phyloP scores from a whole-genome alignment of 1,139 yeast species.

The Groenewaldozyma auringiensis region DNA sequence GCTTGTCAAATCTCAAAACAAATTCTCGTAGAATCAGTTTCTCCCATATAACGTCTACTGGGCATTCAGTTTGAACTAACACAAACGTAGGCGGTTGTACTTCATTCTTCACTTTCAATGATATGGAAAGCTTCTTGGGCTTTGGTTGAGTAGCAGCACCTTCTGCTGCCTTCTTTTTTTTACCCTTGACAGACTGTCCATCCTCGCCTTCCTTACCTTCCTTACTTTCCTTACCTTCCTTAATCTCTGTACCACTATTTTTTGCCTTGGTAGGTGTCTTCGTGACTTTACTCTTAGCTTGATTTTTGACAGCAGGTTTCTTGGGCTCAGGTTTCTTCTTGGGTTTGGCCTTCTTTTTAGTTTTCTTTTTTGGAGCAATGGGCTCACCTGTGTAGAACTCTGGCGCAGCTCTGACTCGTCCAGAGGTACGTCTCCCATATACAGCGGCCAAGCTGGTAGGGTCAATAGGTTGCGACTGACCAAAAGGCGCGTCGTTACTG shows the following conservation, averaged over 20 bases:
- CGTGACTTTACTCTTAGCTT: neutral
- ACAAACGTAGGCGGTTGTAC: slow-evolving; percentile 23
- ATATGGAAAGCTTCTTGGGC: slow-evolving; percentile 6
- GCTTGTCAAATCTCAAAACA: slow-evolving; percentile 28
- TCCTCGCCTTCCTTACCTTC: neutral
- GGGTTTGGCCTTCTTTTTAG: slow-evolving; percentile 1
- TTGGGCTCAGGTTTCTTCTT: slow-evolving; percentile 9
- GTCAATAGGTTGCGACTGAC: no score
- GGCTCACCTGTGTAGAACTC: slow-evolving; percentile 19
- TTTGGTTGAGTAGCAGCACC: neutral
- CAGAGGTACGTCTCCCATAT: slow-evolving; percentile 15
- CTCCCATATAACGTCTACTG: slow-evolving; percentile 23
- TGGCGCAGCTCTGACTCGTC: slow-evolving; percentile 18
- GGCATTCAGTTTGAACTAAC: slow-evolving; percentile 18
- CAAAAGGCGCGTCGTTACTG: no score
- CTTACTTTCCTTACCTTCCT: neutral
- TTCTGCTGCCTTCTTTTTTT: neutral
- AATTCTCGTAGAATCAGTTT: slow-evolving; percentile 25
- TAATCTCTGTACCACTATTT: neutral
- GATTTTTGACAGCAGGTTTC: slow-evolving; percentile 2
- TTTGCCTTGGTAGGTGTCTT: neutral
- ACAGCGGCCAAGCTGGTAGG: slow-evolving; percentile 1
- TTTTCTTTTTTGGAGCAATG: slow-evolving; percentile 12
- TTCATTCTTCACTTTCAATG: slow-evolving; percentile 12
- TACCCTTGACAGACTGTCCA: neutral